Evolutionary conservation across 768 basidiomycete genomes (phyloP).

Genomic region (Mrakia gelida): DNA sequence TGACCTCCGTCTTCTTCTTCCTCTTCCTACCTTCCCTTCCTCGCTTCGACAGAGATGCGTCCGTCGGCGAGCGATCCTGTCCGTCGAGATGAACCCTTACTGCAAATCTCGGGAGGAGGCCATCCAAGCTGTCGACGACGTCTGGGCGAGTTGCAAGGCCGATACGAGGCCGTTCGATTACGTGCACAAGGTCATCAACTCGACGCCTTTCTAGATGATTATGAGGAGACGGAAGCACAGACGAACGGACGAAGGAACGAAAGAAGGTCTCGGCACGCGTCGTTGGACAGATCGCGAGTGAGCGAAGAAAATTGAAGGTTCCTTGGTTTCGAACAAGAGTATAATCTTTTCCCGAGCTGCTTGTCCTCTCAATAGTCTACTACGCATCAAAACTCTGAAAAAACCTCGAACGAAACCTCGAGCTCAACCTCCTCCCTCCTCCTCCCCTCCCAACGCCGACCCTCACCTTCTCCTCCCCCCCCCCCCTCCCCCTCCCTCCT

Average conservation of each 20-base stretch:
- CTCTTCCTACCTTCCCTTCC: not conserved
- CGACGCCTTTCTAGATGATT: not conserved
- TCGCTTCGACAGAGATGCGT: conserved; percentile 57
- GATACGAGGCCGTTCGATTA: conserved; percentile 90
- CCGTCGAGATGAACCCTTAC: conserved; percentile 71
- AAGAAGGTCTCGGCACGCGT: not conserved
- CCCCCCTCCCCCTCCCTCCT: not conserved
- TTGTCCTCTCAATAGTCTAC: too few relatives aligned
- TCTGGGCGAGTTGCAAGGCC: conserved; percentile 92
- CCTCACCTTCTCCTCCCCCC: not conserved
- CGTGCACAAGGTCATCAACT: not conserved
- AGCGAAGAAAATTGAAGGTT: not conserved
- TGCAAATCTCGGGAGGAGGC: conserved; percentile 74
- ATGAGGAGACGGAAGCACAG: not conserved
- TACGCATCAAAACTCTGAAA: too few relatives aligned
- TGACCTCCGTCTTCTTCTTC: not conserved
- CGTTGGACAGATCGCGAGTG: not conserved
- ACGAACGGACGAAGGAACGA: not conserved
- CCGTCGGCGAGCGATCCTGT: conserved; percentile 75
- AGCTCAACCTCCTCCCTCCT: not conserved
- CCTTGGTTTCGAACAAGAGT: too few relatives aligned
- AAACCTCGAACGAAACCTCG: too few relatives aligned
- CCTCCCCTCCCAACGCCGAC: not conserved
- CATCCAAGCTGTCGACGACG: conserved; percentile 87
- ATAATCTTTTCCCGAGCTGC: too few relatives aligned